Evolutionary conservation across 305 asterid genomes (phyloP), one percentile per base, ranked within the genome.

Genomic region (Fraxinus ornus): DNA sequence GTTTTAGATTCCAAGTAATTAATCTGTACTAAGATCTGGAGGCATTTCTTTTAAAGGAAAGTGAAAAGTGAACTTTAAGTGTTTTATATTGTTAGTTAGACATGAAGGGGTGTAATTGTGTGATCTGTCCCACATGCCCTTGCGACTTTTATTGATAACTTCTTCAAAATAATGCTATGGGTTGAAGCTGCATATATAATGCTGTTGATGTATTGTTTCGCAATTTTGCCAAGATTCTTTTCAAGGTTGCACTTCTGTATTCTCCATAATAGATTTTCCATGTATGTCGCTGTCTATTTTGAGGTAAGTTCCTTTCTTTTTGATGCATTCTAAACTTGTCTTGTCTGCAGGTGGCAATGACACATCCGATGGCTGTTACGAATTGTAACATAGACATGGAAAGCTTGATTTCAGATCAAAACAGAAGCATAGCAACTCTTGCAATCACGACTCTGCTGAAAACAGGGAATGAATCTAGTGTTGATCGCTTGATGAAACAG

Each of bases 341-440:
- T 76, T 87, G 47, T 82, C 52, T 84, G 89, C 95, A 97, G 99
- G 99, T 97, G 79, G 96, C 99, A 66, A 93, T 97, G 99, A 92
- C 97, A 78, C 98, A 93, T 90, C 98, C 99, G 66, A 87, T 90
- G 94, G 98, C 97, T 87, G 99, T 97, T 79, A 91, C 97, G n/a
- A 93, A 92, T 85, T 97, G 99, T 85, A 97, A 97, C 76, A 94
- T 95, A 71, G 99, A 97, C 89, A 97, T 97, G 98, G 99, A 97
- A 85, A 95, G 97, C 89, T 88, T 97, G 97, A 94, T 97, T 86
- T 92, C 98, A 52, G 99, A 97, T 85, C 98, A 92, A 88, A 97
- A 97, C 81, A 92, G 99, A 91, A 97, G 99, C 87, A 95, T 97
- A 84, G 99, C 99, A 74, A 97, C 99, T 80, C 98, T 97, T 81